Evolutionary conservation across 192 early-diverging fungal genomes (phyloP).

Genomic region (Phlyctochytrium arcticum): DNA sequence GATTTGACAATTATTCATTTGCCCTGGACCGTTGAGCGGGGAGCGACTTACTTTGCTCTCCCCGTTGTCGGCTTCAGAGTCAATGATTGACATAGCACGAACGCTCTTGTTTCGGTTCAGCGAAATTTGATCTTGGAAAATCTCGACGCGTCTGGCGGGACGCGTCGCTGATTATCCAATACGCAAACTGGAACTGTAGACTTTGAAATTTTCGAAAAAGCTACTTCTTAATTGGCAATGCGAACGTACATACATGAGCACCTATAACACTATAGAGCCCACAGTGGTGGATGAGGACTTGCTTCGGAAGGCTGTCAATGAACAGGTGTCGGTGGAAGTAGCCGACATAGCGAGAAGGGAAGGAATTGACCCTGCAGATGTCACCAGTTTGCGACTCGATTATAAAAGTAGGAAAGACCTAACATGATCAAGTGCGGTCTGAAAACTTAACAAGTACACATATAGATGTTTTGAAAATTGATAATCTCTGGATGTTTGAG

Average conservation of each 20-base stretch:
- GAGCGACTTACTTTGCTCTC: no score
- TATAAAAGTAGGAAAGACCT: conserved; percentile 53
- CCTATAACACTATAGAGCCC: conserved; percentile 54
- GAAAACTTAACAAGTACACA: not conserved
- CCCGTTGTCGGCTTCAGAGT: no score
- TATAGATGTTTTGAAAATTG: conserved; percentile 62
- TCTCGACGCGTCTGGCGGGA: no score
- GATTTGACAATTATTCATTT: not conserved
- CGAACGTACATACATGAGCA: no score
- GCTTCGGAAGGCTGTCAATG: conserved; percentile 53
- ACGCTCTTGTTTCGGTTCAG: no score
- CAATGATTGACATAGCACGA: no score
- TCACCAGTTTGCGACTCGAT: conserved; percentile 46
- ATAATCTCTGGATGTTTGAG: conserved; percentile 58
- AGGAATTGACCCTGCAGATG: conserved; percentile 54
- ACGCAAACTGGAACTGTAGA: no score
- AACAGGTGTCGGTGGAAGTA: conserved; percentile 51
- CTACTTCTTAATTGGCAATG: no score
- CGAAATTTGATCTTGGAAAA: no score
- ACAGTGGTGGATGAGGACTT: conserved; percentile 63
- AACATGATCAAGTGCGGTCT: not conserved
- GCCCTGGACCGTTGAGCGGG: not conserved
- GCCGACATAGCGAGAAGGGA: conserved; percentile 57
- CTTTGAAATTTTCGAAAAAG: no score
- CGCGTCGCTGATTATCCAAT: no score